Conservation (phyloP, 78 protist genomes). For the Dictyostelium firmibasis region DNA sequence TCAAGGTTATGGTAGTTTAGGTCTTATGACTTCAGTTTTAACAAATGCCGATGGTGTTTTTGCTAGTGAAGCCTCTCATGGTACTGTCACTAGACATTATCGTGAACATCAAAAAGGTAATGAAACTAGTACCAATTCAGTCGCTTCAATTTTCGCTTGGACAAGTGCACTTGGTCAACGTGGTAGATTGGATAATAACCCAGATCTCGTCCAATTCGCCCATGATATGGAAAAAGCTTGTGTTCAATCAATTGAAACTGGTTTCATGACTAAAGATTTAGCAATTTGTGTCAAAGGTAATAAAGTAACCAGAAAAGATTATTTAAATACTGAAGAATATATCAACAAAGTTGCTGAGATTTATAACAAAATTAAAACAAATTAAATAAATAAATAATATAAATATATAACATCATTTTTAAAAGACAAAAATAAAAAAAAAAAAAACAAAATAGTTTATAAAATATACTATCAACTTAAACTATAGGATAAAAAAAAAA, state of each 20-base stretch:
- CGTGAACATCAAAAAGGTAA: constrained; percentile 87
- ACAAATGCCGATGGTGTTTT: constrained; percentile 92
- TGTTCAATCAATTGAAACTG: constrained; percentile 73
- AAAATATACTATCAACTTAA: too few species aligned
- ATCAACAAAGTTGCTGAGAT: constrained; percentile 64
- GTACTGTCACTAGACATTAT: constrained; percentile 97
- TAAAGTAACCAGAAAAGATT: constrained; percentile 31
- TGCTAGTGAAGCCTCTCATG: constrained; percentile 98
- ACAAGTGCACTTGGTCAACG: constrained; percentile 94
- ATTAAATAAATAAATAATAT: too few species aligned
- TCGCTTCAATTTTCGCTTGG: constrained; percentile 97
- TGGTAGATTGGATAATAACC: constrained; percentile 92
- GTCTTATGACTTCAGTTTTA: constrained; percentile 96
- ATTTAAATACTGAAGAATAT: constrained; percentile 67
- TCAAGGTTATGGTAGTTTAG: constrained; percentile 95
- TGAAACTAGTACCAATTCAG: constrained; percentile 94
- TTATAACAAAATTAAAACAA: constrained; percentile 8
- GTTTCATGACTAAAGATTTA: constrained; percentile 88
- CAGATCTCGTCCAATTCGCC: constrained; percentile 73
- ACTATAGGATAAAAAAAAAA: too few species aligned
- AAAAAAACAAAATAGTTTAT: too few species aligned
- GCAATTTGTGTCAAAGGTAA: constrained; percentile 37
- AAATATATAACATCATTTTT: too few species aligned
- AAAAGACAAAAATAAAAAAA: too few species aligned
- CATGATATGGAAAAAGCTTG: constrained; percentile 72